Evolutionary conservation across 495 filamentous ascomycete species (phyloP).

Genomic region (Lepraria neglecta): DNA sequence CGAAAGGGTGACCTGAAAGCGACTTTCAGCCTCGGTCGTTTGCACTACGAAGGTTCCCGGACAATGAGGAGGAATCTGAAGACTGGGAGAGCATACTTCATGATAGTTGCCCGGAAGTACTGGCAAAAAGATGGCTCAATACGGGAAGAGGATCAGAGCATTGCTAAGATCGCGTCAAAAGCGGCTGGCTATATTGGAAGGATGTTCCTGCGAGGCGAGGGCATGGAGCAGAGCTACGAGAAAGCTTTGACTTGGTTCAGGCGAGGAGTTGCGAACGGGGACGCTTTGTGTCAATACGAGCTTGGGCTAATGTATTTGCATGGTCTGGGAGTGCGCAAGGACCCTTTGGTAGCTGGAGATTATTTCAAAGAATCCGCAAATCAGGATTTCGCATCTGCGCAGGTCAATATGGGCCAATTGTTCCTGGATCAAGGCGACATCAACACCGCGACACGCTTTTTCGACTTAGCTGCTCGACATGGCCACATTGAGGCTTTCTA

Average conservation of each 20-base stretch:
- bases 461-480: slow-evolving; percentile 85
- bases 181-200: slow-evolving; percentile 85
- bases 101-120: slow-evolving; percentile 72
- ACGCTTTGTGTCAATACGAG: slow-evolving; percentile 79
- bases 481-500: slow-evolving; percentile 90
- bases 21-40: slow-evolving; percentile 77
- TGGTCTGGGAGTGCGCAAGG: slow-evolving; percentile 71
- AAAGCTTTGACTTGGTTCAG: slow-evolving; percentile 81
- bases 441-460: slow-evolving; percentile 71
- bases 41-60: slow-evolving; percentile 85
- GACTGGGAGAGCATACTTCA: slow-evolving; percentile 76
- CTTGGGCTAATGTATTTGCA: slow-evolving; percentile 82
- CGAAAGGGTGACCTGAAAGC: slow-evolving; percentile 90
- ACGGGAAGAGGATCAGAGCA: slow-evolving; percentile 43
- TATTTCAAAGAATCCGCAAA: slow-evolving; percentile 77
- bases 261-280: slow-evolving; percentile 69
- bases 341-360: slow-evolving; percentile 67
- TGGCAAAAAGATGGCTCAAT: slow-evolving; percentile 73
- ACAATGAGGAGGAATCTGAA: slow-evolving; percentile 65
- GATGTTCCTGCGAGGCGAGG: slow-evolving; percentile 92
- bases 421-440: slow-evolving; percentile 87
- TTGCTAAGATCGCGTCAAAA: slow-evolving; percentile 82
- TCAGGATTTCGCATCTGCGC: slow-evolving; percentile 74
- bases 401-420: slow-evolving; percentile 76
- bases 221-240: slow-evolving; percentile 69